Evolutionary conservation across 371 early-diverging fungal species (phyloP), one percentile per base, ranked within the genome.

Genomic region (Mucor indicus): DNA sequence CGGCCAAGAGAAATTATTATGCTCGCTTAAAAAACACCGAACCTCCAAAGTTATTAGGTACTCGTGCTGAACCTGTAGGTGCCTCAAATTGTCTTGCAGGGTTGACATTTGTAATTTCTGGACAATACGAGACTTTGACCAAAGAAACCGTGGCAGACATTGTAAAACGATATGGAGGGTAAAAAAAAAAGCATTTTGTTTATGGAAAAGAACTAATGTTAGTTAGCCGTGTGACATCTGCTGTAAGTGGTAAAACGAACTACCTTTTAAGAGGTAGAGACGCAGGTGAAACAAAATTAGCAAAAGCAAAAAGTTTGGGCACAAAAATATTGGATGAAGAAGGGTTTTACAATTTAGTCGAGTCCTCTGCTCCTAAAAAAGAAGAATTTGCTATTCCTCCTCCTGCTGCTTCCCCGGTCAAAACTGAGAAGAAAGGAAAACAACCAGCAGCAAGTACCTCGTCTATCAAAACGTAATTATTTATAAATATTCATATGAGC

Each of bases 241-340:
- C 84, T 2, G 85, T 92, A 17, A 93, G 95, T 56, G 85, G 89
- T 8, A 93, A 89, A 54, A 99, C 99, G 0, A 80, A 84, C 1
- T 98, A 86, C 69, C 64, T 99, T 16, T 81, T 99, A 0, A 79
- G 87, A 5, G 97, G 97, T 11, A 89, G 91, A 7, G 97, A 97
- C 35, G 89, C 98, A 12, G 99, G 99, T 3, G 85, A 80, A 32
- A 72, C 83, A 17, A 99, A 99, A 68, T 58, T 92, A 5, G 79
- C 83, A 23, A 96, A 97, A 62, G 96, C 93, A 13, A 77, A 86
- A 49, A 65, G 81, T 9, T 40, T 87, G 9, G 83, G 85, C 2
- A 81, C 91, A 23, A 82, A 77, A 44, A 83, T 84, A 0, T 43
- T 99, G 16, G 83, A 91, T 58, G 99, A 99, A 60, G 93, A 96